Base-by-base conservation (phyloP, 805 yeast genomes). In the Wickerhamiella sergipiensis region DNA sequence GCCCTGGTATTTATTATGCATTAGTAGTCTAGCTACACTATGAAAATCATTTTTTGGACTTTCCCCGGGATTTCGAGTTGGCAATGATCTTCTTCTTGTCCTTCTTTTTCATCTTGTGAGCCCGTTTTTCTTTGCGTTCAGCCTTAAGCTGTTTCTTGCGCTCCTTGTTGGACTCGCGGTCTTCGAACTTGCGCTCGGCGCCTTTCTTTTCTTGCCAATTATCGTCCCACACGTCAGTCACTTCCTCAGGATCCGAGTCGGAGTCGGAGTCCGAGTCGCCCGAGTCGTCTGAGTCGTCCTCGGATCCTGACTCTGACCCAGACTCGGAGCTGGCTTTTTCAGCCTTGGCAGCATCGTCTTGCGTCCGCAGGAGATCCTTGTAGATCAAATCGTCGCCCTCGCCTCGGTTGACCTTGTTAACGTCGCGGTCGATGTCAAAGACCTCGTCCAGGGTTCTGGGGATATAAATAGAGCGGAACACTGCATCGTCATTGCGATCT, bases 401-500 rank as follows among this genome's bases (percentile, higher is more conserved):
- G 19, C 64, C 63, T 15, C 49, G 51, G n/a, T 48, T 46, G 19
- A 66, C 62, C 43, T 57, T 54, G 43, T 62, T 61, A 58, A 85
- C 86, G 64, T 92, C 98, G 53, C 95, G 74, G 61, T 92, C 98
- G 29, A 67, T 56, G 51, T 71, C 75, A 49, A 67, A 70, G 2
- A 71, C 74, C 51, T 71, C 71, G 47, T 71, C 71, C 21, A 71
- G 60, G 49, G 63, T 92, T 85, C 64, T 89, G 62, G 70, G 90
- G 79, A 68, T 87, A 80, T 69, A 92, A 67, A 51, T 92, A 4
- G 89, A 79, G 63, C 98, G 72, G 67, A 92, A 92, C 6, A 92
- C 80, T 50, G 85, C 95, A 64, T 92, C 98, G 55, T 84, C 86
- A 22, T 78, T 80, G 43, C 75, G 76, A 48, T 75, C 80, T 17